These are phyloP conservation scores for Pleurotus eryngii DNA, from an alignment of 768 basidiomycete species.

Conservation along the genomic window DNA sequence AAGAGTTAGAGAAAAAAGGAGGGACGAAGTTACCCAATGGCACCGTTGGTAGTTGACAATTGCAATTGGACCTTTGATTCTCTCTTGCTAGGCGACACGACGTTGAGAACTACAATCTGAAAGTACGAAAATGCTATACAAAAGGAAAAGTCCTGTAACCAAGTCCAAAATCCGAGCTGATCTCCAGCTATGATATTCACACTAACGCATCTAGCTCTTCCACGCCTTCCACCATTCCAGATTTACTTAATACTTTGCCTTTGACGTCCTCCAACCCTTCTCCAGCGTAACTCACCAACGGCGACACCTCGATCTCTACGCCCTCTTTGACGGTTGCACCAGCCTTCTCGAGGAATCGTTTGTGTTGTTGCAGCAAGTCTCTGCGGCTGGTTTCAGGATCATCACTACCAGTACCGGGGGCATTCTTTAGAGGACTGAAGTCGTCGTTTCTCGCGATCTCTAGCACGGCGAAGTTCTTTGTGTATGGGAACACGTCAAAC, in stretches of 20 bases:
- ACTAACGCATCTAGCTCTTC: constrained; percentile 72
- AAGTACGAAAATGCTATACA: constrained; percentile 6
- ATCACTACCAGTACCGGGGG: constrained; percentile 87
- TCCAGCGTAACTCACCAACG: constrained; percentile 85
- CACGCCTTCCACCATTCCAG: constrained; percentile 60
- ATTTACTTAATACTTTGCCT: constrained; percentile 75
- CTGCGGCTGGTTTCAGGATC: constrained; percentile 87
- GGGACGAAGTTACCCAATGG: constrained; percentile 42
- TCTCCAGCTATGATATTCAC: constrained; percentile 23
- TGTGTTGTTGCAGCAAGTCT: constrained; percentile 87
- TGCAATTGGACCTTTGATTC: constrained; percentile 6
- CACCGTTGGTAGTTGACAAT: constrained; percentile 39
- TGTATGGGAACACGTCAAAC: constrained; percentile 97
- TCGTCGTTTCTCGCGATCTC: constrained; percentile 88
- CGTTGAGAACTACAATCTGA: neutral
- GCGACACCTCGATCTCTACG: constrained; percentile 88
- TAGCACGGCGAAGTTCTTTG: constrained; percentile 76
- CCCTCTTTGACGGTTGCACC: constrained; percentile 72
- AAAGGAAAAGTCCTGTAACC: neutral
- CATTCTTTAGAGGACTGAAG: constrained; percentile 97
- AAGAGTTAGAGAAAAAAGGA: constrained; percentile 72
- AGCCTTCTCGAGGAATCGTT: constrained; percentile 73
- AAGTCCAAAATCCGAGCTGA: neutral
- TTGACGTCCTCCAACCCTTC: constrained; percentile 81
- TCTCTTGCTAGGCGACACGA: neutral